Percentiles rank a stretch among this genome's conserved stretches.
These are phyloP conservation scores for Caloboletus inedulis DNA, from an alignment of 1,284 basidiomycete genomes.

Conservation along the genomic window DNA sequence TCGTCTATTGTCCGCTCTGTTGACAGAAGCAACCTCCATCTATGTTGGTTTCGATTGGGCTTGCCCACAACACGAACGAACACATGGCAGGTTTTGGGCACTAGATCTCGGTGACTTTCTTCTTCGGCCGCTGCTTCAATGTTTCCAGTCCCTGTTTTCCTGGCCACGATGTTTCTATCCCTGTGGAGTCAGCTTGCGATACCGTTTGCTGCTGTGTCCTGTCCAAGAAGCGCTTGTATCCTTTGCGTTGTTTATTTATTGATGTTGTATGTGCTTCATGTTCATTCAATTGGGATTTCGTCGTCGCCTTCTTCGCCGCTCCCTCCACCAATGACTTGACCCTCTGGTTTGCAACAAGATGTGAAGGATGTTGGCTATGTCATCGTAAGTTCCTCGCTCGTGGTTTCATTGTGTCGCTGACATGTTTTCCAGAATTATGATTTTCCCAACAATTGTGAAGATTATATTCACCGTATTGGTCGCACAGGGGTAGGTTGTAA, in stretches of 20 bases:
- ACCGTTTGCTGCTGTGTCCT: conserved; percentile 31
- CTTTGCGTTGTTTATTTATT: conserved; percentile 46
- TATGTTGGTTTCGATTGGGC: conserved; percentile 24
- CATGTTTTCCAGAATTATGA: conserved; percentile 75
- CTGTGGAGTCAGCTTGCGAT: conserved; percentile 22
- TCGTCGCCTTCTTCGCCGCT: conserved; percentile 36
- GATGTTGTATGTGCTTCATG: conserved; percentile 47
- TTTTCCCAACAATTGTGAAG: conserved; percentile 96
- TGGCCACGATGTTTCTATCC: conserved; percentile 24
- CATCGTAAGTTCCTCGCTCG: conserved; percentile 57
- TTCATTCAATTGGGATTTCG: conserved; percentile 34
- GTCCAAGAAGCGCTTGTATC: conserved; percentile 56
- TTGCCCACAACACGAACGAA: conserved; percentile 19
- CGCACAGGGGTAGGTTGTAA: conserved; percentile 69
- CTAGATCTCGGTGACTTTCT: conserved; percentile 24
- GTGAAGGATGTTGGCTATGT: conserved; percentile 95
- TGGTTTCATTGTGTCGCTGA: conserved; percentile 23
- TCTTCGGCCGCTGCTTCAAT: conserved; percentile 24
- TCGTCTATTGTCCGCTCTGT: conserved; percentile 23
- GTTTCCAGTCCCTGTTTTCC: conserved; percentile 24
- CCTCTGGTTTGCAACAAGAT: conserved; percentile 52
- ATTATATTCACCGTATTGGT: conserved; percentile 92
- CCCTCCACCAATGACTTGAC: conserved; percentile 33
- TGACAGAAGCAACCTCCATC: conserved; percentile 20
- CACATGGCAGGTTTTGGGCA: conserved; percentile 24